These are phyloP conservation scores for Clonostachys rhizophaga DNA, from an alignment of 2,329 filamentous ascomycete genomes.

Conservation along the genomic window DNA sequence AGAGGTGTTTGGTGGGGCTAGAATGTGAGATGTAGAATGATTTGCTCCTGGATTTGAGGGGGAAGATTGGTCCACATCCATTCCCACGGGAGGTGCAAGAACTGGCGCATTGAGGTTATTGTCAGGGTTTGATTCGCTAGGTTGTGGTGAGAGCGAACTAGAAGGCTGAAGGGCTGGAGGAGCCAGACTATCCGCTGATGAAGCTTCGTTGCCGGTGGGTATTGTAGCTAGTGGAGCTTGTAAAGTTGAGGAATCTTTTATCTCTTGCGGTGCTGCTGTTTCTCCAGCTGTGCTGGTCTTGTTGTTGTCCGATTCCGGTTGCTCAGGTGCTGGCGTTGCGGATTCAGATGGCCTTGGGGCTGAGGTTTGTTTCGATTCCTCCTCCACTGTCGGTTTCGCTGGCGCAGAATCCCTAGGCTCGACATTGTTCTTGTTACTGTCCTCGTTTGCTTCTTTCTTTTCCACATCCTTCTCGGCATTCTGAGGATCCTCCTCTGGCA, in stretches of 20 bases:
- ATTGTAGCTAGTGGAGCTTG: too few relatives aligned
- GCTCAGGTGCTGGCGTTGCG: too few relatives aligned
- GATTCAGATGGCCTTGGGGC: too few relatives aligned
- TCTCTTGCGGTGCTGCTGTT: too few relatives aligned
- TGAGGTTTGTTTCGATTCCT: too few relatives aligned
- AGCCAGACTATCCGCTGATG: slow-evolving; percentile 7
- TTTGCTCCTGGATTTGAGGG: slow-evolving; percentile 2
- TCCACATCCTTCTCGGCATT: too few relatives aligned
- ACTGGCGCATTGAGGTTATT: slow-evolving; percentile 29
- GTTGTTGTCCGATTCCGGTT: too few relatives aligned
- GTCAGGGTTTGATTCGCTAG: slow-evolving; percentile 16
- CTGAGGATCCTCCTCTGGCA: too few relatives aligned
- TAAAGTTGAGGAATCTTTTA: too few relatives aligned
- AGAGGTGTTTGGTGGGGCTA: slow-evolving; percentile 33
- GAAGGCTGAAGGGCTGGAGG: slow-evolving; percentile 9
- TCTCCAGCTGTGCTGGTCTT: too few relatives aligned
- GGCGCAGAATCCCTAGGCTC: neutral
- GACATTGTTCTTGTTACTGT: neutral
- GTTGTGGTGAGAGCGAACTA: slow-evolving; percentile 4
- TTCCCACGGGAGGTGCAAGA: slow-evolving; percentile 25
- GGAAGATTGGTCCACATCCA: slow-evolving; percentile 6
- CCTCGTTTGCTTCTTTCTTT: neutral
- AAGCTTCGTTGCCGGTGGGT: too few relatives aligned
- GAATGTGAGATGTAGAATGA: slow-evolving; percentile 34
- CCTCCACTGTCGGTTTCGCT: neutral